Conservation (phyloP, 2,329 filamentous ascomycete genomes). For the Cladosporium sp. region DNA sequence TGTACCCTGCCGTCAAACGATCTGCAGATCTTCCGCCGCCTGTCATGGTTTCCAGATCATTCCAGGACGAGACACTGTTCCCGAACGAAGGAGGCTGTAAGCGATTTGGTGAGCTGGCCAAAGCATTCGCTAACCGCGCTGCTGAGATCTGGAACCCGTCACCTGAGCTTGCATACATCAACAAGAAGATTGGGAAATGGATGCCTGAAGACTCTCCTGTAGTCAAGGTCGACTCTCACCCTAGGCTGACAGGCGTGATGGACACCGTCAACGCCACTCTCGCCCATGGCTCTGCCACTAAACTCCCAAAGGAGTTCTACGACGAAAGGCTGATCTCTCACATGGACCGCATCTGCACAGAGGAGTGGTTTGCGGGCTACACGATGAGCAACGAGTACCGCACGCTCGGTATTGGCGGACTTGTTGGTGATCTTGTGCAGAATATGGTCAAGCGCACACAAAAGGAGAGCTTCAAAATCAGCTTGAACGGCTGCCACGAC, state of each 20-base stretch:
- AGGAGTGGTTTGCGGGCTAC: slow-evolving; percentile 93
- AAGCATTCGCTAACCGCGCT: slow-evolving; percentile 45
- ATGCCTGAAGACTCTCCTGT: slow-evolving; percentile 67
- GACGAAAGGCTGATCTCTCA: slow-evolving; percentile 66
- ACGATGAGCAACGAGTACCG: slow-evolving; percentile 81
- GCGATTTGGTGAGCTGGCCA: slow-evolving; percentile 44
- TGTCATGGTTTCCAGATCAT: slow-evolving; percentile 42
- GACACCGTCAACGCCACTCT: slow-evolving; percentile 87
- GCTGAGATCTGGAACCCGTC: slow-evolving; percentile 51
- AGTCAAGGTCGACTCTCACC: slow-evolving; percentile 79
- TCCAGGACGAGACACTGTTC: slow-evolving; percentile 47
- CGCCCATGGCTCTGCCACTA: slow-evolving; percentile 76
- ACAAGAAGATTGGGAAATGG: slow-evolving; percentile 72
- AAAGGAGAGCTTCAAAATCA: slow-evolving; percentile 61
- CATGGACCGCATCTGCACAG: slow-evolving; percentile 69
- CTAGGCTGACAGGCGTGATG: slow-evolving; percentile 84
- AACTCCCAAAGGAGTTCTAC: slow-evolving; percentile 81
- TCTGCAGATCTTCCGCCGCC: slow-evolving; percentile 40
- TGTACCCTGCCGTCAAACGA: slow-evolving; percentile 43
- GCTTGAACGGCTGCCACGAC: slow-evolving; percentile 83
- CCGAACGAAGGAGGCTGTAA: slow-evolving; percentile 48
- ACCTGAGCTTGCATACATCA: slow-evolving; percentile 79
- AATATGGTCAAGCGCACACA: slow-evolving; percentile 45
- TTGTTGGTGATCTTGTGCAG: slow-evolving; percentile 75
- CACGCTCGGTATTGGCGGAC: slow-evolving; percentile 76